These are phyloP conservation scores for Apiospora pterosperma DNA, from an alignment of 2,329 filamentous ascomycete genomes.

Conservation along the genomic window DNA sequence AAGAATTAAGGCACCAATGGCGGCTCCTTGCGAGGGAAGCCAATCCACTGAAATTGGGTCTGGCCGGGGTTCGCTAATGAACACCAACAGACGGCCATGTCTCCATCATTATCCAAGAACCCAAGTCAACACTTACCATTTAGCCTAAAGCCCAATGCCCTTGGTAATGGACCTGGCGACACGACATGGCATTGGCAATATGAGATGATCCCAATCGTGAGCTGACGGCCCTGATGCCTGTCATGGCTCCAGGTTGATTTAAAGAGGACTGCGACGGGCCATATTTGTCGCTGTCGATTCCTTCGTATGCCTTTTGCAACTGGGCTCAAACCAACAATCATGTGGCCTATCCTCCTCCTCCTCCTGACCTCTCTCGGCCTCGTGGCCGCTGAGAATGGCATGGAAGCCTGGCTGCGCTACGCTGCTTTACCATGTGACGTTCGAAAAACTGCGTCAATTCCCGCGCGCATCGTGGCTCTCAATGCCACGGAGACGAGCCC, in stretches of 20 bases:
- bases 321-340: neutral
- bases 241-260: neutral
- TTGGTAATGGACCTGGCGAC: neutral
- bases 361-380: constrained; percentile 16
- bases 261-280: neutral
- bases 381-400: constrained; percentile 41
- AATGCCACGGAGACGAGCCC: constrained; percentile 53
- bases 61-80: neutral
- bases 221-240: neutral
- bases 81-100: neutral
- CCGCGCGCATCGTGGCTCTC: constrained; percentile 47
- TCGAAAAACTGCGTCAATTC: constrained; percentile 36
- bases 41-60: neutral
- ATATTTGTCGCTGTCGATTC: neutral
- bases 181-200: neutral
- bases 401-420: constrained; percentile 51
- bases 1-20: constrained; percentile 1
- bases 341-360: neutral
- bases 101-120: neutral
- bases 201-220: neutral
- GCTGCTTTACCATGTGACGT: constrained; percentile 39
- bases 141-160: neutral
- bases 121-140: neutral
- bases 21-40: neutral
- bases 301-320: neutral